Evolutionary conservation across 1,284 basidiomycete genomes (phyloP), one percentile per base, ranked within the genome.

Genomic region (Cystobasidium sp.): DNA sequence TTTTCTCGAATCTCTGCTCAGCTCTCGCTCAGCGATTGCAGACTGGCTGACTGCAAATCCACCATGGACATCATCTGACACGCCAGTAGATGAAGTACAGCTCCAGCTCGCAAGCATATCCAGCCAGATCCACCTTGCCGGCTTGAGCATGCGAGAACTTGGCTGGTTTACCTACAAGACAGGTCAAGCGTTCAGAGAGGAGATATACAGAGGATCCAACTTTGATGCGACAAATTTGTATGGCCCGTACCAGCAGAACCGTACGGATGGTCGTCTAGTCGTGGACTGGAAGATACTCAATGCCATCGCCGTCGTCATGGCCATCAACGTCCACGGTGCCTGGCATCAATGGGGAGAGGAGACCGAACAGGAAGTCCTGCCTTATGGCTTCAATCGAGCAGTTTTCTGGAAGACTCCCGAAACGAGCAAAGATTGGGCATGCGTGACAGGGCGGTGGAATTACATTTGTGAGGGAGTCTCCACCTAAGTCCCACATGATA

Each of bases 301-400:
- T 46, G 62, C 70, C 31, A 73, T 73, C 31, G 39, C 53, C 22
- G 47, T 22, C 18, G 70, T 73, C 41, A 73, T 73, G 70, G 61
- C 62, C 10, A 18, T 73, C 16, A 73, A 73, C 53, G 63, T 73
- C 5, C 63, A 66, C 22, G 62, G 70, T 20, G 70, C 70, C 0
- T 73, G 70, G 70, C 63, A 73, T 59, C 70, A 71, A 62, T 73
- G 70, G 70, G 62, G 61, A 14, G 70, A 66, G 12, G 47, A 62
- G 22, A 41, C 63, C 16, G 63, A 73, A 24, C 63, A 65, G 51
- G 46, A 49, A 16, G 49, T 43, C 37, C 52, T 73, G n/a, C 70
- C 70, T 1, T 73, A 73, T 51, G 62, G 62, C 6, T 73, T 73
- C 39, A 16, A 65, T 8, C 46, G 58, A 16, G 70, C 70, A 4